Percentiles rank a stretch among this genome's conserved stretches.
These are phyloP conservation scores for Psilocybe mexicana DNA, from an alignment of 1,284 basidiomycete species.

Conservation along the genomic window DNA sequence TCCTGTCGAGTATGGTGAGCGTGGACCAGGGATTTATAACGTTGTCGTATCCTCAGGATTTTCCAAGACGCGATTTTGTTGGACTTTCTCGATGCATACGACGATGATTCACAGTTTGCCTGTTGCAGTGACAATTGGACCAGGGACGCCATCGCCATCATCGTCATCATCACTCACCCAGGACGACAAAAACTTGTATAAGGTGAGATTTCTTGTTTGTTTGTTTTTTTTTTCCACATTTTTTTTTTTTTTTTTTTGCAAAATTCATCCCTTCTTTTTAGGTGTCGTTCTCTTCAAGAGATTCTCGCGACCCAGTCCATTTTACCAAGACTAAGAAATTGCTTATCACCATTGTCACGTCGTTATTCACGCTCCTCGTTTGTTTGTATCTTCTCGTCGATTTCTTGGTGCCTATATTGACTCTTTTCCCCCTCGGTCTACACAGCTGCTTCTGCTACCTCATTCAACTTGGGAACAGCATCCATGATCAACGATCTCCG, in stretches of 20 bases:
- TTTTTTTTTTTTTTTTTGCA: neutral
- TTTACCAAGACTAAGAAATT: conserved; percentile 51
- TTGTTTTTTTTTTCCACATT: neutral
- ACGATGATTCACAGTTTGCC: too few relatives aligned
- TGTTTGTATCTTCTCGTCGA: conserved; percentile 29
- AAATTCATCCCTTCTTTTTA: neutral
- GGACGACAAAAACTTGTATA: neutral
- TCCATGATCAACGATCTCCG: conserved; percentile 64
- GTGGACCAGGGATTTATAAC: too few relatives aligned
- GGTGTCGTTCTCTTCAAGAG: conserved; percentile 1
- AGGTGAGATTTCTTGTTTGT: neutral
- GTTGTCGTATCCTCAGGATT: too few relatives aligned
- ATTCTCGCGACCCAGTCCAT: conserved; percentile 45
- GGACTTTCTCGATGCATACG: too few relatives aligned
- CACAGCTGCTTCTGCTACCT: conserved; percentile 49
- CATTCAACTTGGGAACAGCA: conserved; percentile 55
- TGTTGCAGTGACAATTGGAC: too few relatives aligned
- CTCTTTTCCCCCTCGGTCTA: neutral
- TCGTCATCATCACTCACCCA: too few relatives aligned
- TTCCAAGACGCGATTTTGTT: too few relatives aligned
- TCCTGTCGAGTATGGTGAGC: too few relatives aligned
- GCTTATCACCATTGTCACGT: conserved; percentile 55
- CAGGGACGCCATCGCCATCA: too few relatives aligned
- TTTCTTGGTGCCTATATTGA: neutral
- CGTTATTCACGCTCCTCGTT: conserved; percentile 54